Evolutionary conservation across 805 yeast species (phyloP).

Genomic region (Candida argentea): DNA sequence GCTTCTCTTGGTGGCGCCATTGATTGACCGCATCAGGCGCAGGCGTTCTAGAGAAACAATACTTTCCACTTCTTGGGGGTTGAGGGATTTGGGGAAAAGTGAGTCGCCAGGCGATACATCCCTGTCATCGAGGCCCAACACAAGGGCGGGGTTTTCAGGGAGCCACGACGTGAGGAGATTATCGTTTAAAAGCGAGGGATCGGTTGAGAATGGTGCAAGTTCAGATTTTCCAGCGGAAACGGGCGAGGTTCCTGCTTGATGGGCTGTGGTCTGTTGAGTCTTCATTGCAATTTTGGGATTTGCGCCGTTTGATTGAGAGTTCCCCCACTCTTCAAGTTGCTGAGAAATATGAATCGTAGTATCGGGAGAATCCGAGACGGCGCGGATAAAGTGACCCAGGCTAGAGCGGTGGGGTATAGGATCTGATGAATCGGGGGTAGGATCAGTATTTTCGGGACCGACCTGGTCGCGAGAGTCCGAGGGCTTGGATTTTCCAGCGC

Average conservation of each 20-base stretch:
- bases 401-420: constrained; percentile 7
- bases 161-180: too few species aligned
- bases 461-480: background rate
- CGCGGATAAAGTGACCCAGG: constrained; percentile 18
- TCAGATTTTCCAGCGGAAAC: too few species aligned
- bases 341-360: too few species aligned
- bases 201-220: too few species aligned
- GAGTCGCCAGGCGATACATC: constrained; percentile 36
- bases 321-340: too few species aligned
- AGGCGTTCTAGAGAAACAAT: constrained; percentile 66
- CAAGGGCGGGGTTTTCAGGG: background rate
- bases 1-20: constrained; percentile 22
- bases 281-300: too few species aligned
- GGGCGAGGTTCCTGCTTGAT: constrained; percentile 1
- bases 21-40: constrained; percentile 45
- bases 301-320: too few species aligned
- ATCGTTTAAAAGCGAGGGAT: too few species aligned
- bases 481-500: background rate
- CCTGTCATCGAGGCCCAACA: constrained; percentile 4
- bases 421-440: background rate
- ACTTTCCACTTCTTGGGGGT: constrained; percentile 59
- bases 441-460: background rate
- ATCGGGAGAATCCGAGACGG: constrained; percentile 14
- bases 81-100: constrained; percentile 62
- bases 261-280: background rate